Evolutionary conservation across 2,329 filamentous ascomycete species (phyloP).

Genomic region (Verticillium klebahnii): DNA sequence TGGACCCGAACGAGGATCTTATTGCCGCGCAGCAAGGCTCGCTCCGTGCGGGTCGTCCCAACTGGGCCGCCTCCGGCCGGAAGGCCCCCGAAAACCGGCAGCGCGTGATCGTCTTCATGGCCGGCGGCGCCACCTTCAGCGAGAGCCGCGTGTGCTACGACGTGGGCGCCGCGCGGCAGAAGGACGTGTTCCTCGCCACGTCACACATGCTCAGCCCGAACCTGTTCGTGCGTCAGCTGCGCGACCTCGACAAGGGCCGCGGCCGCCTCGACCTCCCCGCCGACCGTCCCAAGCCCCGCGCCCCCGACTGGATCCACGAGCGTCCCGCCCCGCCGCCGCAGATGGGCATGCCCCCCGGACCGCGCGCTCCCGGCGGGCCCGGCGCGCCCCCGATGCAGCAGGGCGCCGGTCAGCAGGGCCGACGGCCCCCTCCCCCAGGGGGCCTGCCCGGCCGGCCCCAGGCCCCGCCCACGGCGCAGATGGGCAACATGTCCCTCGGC

Average conservation of each 20-base stretch:
- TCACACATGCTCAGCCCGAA: slow-evolving; percentile 89
- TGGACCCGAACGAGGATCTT: slow-evolving; percentile 57
- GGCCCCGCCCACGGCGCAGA: slow-evolving; percentile 46
- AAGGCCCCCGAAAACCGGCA: slow-evolving; percentile 76
- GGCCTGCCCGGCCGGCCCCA: slow-evolving; percentile 31
- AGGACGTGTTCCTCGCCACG: slow-evolving; percentile 83
- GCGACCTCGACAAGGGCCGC: slow-evolving; percentile 72
- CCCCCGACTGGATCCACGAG: slow-evolving; percentile 83
- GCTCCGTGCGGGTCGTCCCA: slow-evolving; percentile 85
- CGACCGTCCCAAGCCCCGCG: slow-evolving; percentile 73
- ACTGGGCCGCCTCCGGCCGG: slow-evolving; percentile 83
- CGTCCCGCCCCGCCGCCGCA: slow-evolving; percentile 50
- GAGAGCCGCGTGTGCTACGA: slow-evolving; percentile 90
- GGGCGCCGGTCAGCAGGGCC: slow-evolving; percentile 13
- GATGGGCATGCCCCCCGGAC: slow-evolving; percentile 26
- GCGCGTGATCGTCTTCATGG: slow-evolving; percentile 89
- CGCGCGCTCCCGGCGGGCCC: slow-evolving; percentile 20
- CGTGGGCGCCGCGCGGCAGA: slow-evolving; percentile 63
- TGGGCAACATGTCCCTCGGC: slow-evolving; percentile 49
- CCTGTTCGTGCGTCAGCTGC: slow-evolving; percentile 77
- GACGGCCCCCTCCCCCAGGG: slow-evolving; percentile 14
- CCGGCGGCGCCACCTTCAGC: slow-evolving; percentile 89
- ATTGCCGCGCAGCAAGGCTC: slow-evolving; percentile 61
- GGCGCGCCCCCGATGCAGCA: not conserved
- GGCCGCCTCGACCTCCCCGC: slow-evolving; percentile 74